These are phyloP conservation scores for Acanthamoeba sp. DNA, from an alignment of 208 protist species.

Conservation along the genomic window DNA sequence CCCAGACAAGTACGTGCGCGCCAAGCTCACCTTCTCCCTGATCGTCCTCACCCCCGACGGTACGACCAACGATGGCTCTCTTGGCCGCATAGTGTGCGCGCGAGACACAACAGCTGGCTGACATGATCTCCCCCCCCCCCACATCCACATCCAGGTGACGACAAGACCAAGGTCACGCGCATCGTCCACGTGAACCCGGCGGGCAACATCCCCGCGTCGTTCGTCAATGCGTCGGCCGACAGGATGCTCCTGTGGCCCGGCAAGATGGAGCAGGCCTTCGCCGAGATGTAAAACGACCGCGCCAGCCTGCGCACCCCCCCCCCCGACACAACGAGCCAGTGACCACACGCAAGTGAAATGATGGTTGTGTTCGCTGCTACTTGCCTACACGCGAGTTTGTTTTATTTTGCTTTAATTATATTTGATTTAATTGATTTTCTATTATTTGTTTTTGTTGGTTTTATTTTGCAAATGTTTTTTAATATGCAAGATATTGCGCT, in stretches of 20 bases:
- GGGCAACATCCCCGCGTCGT: slow-evolving; percentile 1
- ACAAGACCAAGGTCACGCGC: not conserved
- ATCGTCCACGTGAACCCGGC: not conserved
- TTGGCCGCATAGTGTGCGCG: not conserved
- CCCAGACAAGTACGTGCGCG: not conserved
- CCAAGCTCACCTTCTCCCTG: not conserved
- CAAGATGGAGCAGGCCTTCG: not conserved
- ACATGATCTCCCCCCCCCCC: too few species aligned
- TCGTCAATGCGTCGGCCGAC: not conserved
- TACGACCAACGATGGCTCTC: too few species aligned
- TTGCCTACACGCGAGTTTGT: too few species aligned
- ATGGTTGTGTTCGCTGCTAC: too few species aligned
- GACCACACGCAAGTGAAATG: too few species aligned
- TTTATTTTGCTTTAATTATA: too few species aligned
- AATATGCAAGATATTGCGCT: not conserved
- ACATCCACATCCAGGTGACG: too few species aligned
- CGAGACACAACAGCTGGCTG: not conserved
- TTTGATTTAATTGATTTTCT: too few species aligned
- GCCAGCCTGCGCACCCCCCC: too few species aligned
- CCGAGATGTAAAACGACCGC: not conserved
- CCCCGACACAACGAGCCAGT: not conserved
- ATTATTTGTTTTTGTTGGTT: too few species aligned
- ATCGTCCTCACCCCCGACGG: not conserved
- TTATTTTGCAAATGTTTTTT: too few species aligned
- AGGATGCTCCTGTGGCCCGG: not conserved